Evolutionary conservation across 2,329 filamentous ascomycete genomes (phyloP).

Genomic region (Colletotrichum musicola): DNA sequence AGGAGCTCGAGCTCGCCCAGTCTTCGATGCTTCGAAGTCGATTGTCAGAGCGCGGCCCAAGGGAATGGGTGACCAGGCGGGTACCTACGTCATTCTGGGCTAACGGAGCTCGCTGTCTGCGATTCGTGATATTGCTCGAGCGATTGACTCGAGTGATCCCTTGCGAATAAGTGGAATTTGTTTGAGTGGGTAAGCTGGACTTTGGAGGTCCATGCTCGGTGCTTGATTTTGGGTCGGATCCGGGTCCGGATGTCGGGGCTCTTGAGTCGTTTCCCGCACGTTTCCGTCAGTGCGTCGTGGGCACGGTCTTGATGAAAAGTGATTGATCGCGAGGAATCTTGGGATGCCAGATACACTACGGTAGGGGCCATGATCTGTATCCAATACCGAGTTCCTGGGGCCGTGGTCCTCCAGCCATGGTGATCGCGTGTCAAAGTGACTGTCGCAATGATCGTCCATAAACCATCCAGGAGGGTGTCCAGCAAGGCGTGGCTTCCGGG

Average conservation of each 20-base stretch:
- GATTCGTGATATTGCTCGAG: not conserved
- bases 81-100: constrained; percentile 33
- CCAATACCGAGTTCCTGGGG: not conserved
- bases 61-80: constrained; percentile 23
- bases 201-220: constrained; percentile 8
- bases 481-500: not conserved
- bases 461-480: not conserved
- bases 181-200: constrained; percentile 13
- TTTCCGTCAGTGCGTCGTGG: constrained; percentile 12
- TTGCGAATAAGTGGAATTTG: constrained; percentile 10
- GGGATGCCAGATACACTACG: not conserved
- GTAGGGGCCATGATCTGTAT: not conserved
- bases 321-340: constrained; percentile 14
- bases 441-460: not conserved
- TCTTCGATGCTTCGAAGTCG: not conserved
- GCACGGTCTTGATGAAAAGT: constrained; percentile 21
- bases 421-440: not conserved
- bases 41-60: constrained; percentile 30
- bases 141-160: constrained; percentile 8
- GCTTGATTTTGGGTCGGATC: constrained; percentile 19
- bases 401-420: not conserved
- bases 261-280: not conserved
- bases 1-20: not conserved
- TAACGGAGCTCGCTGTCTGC: constrained; percentile 16
- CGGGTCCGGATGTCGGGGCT: constrained; percentile 19